phyloP scores from a whole-genome alignment of 2,329 filamentous ascomycete genomes.

The Lachnellula occidentalis region DNA sequence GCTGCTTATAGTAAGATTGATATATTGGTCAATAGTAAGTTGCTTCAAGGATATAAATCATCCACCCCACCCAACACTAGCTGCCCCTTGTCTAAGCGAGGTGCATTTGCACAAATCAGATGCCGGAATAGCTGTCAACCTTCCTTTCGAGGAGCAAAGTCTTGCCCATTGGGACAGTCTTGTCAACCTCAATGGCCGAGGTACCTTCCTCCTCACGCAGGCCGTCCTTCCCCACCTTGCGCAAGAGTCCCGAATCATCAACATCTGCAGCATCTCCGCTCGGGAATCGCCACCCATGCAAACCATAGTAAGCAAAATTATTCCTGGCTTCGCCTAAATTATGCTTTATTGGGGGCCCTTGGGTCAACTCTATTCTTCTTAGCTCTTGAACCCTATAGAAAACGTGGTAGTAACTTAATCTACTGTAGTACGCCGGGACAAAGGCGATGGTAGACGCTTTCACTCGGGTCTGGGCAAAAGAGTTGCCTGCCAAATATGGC shows the following conservation, averaged over 20 bases:
- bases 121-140: conserved; percentile 37
- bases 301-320: conserved; percentile 26
- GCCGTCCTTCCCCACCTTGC: conserved; percentile 36
- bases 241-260: conserved; percentile 37
- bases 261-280: conserved; percentile 37
- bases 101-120: conserved; percentile 5
- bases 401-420: neutral
- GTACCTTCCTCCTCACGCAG: conserved; percentile 39
- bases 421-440: conserved; percentile 37
- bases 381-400: neutral
- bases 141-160: conserved; percentile 35
- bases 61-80: neutral
- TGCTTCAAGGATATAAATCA: conserved; percentile 16
- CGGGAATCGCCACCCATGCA: conserved; percentile 33
- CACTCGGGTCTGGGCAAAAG: conserved; percentile 37
- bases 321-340: neutral
- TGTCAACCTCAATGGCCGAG: conserved; percentile 38
- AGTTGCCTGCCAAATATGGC: conserved; percentile 40
- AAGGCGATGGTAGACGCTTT: conserved; percentile 46
- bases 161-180: conserved; percentile 36
- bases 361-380: neutral
- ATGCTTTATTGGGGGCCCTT: neutral
- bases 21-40: conserved; percentile 38
- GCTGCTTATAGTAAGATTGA: conserved; percentile 35
- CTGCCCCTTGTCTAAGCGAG: neutral